Percentiles rank a stretch among this genome's conserved stretches.
Evolutionary conservation across 768 basidiomycete species (phyloP).

Genomic region (Trametes coccinea): DNA sequence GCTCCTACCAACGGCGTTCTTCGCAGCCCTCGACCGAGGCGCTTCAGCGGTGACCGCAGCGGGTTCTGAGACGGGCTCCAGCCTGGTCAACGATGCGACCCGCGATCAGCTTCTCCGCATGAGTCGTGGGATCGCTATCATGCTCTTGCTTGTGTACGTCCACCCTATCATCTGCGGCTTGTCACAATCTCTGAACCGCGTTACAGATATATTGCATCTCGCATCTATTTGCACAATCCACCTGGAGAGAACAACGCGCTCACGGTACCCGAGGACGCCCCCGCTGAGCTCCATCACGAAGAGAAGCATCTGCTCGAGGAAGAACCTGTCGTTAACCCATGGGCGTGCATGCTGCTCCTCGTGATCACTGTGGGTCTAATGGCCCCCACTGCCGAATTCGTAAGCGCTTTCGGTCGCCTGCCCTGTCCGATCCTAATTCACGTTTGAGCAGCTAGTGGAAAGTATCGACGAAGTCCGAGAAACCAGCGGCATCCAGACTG

Average conservation of each 20-base stretch:
- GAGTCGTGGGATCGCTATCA: slow-evolving; percentile 64
- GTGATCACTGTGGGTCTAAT: slow-evolving; percentile 55
- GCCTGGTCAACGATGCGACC: slow-evolving; percentile 43
- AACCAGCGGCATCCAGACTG: slow-evolving; percentile 44
- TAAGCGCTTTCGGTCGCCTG: slow-evolving; percentile 32
- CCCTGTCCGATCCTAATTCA: not conserved
- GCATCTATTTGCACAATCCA: slow-evolving; percentile 70
- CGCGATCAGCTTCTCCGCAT: slow-evolving; percentile 54
- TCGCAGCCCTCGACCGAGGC: slow-evolving; percentile 53
- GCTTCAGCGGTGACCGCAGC: slow-evolving; percentile 18
- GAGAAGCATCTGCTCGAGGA: slow-evolving; percentile 45
- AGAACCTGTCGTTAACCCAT: slow-evolving; percentile 64
- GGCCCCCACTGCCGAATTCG: slow-evolving; percentile 73
- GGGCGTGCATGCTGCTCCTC: slow-evolving; percentile 57
- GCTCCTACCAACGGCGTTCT: slow-evolving; percentile 67
- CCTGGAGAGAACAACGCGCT: slow-evolving; percentile 58
- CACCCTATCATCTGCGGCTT: not conserved
- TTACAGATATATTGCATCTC: slow-evolving; percentile 61
- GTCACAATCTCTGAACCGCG: not conserved
- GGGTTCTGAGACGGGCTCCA: slow-evolving; percentile 23
- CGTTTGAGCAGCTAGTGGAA: slow-evolving; percentile 53
- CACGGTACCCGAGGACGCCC: slow-evolving; percentile 42
- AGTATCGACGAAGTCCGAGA: slow-evolving; percentile 58
- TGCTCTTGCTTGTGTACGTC: slow-evolving; percentile 60
- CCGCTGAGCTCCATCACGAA: slow-evolving; percentile 25